phyloP scores from a whole-genome alignment of 805 yeast genomes.

The Hermanozyma aechmeae region DNA sequence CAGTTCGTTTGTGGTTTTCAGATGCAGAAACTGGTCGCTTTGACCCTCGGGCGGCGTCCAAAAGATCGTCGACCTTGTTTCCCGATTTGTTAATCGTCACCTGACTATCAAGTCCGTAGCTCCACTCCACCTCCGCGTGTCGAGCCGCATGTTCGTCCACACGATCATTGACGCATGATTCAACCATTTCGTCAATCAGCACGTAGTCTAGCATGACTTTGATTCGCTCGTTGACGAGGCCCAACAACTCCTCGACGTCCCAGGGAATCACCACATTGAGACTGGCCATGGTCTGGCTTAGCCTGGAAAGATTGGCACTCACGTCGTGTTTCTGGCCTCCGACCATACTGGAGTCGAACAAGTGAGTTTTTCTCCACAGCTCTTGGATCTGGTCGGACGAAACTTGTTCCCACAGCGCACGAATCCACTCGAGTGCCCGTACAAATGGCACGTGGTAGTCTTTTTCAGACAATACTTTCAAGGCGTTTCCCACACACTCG shows the following conservation, averaged over 20 bases:
- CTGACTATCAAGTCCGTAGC: too few relatives aligned
- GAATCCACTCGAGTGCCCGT: constrained; percentile 50
- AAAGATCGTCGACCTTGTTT: too few relatives aligned
- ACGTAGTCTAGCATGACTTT: constrained; percentile 37
- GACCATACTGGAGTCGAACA: constrained; percentile 9
- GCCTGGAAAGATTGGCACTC: constrained; percentile 28
- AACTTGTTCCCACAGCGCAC: constrained; percentile 44
- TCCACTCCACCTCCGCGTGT: too few relatives aligned
- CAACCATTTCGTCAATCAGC: constrained; percentile 53
- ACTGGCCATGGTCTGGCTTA: constrained; percentile 34
- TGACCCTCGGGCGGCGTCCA: too few relatives aligned
- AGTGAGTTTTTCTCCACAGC: constrained; percentile 28
- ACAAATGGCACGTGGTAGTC: constrained; percentile 43
- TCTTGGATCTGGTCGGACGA: constrained; percentile 20
- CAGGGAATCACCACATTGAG: constrained; percentile 47
- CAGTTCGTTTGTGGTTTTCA: too few relatives aligned
- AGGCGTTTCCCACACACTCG: not conserved
- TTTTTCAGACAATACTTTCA: constrained; percentile 25
- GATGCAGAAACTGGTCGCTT: too few relatives aligned
- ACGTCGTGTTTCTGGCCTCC: constrained; percentile 9
- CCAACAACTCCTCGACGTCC: constrained; percentile 47
- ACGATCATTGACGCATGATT: constrained; percentile 40
- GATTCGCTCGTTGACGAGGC: constrained; percentile 36
- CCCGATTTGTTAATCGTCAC: too few relatives aligned
- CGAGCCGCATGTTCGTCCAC: constrained; percentile 27